phyloP scores from a whole-genome alignment of 352 stramenopile genomes.

The Pythium sp. region DNA sequence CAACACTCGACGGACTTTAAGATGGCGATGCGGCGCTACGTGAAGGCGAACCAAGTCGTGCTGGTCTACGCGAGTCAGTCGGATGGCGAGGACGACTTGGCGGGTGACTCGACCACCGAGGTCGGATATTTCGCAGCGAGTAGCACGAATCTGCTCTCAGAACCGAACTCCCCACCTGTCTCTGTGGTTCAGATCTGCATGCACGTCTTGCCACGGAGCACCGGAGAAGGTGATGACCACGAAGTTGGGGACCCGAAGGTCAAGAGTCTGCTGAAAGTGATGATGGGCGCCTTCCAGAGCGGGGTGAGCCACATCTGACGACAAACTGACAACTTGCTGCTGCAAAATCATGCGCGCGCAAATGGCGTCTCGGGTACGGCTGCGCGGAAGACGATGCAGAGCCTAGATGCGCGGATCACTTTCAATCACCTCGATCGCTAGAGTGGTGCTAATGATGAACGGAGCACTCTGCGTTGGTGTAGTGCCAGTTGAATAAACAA shows the following conservation, averaged over 20 bases:
- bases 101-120: conserved; percentile 26
- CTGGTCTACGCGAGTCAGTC: conserved; percentile 32
- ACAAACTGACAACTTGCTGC: not conserved
- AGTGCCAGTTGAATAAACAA: not conserved
- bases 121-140: conserved; percentile 22
- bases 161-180: not conserved
- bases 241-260: not conserved
- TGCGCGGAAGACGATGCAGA: too few species aligned
- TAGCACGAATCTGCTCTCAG: not conserved
- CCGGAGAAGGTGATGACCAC: too few species aligned
- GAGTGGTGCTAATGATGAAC: too few species aligned
- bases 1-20: conserved; percentile 14
- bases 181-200: conserved; percentile 9
- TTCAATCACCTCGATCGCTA: too few species aligned
- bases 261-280: conserved; percentile 1
- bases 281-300: conserved; percentile 7
- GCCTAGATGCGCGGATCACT: too few species aligned
- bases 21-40: conserved; percentile 37
- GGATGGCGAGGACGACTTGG: conserved; percentile 30
- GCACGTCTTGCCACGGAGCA: not conserved
- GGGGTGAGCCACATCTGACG: conserved; percentile 9
- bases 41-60: conserved; percentile 27
- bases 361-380: too few species aligned
- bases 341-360: not conserved
- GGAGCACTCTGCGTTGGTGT: too few species aligned